Evolutionary conservation across 495 filamentous ascomycete species (phyloP).

Genomic region (Clohesyomyces aquaticus): DNA sequence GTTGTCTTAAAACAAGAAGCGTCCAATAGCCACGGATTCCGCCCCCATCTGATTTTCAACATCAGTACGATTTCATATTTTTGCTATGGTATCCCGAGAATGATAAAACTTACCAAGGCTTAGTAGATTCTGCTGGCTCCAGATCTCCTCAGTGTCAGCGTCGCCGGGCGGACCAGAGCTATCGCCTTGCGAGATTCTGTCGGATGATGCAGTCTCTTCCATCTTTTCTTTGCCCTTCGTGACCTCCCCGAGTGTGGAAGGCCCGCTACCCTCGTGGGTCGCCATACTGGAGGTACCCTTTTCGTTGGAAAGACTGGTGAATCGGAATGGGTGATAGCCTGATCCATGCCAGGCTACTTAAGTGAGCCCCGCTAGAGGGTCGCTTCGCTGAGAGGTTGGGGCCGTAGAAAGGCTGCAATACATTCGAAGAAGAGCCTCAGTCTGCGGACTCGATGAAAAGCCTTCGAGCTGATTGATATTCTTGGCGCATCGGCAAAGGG

Average conservation of each 20-base stretch:
- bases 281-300: background rate
- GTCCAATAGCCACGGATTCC: slow-evolving; percentile 20
- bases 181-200: background rate
- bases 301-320: too few species aligned
- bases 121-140: background rate
- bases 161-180: background rate
- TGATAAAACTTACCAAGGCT: background rate
- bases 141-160: background rate
- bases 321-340: too few species aligned
- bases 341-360: too few species aligned
- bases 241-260: background rate
- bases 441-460: too few species aligned
- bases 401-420: too few species aligned
- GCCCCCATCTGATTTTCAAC: slow-evolving; percentile 17
- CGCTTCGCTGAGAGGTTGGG: too few species aligned
- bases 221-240: background rate
- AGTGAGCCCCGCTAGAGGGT: too few species aligned
- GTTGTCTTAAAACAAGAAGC: slow-evolving; percentile 5
- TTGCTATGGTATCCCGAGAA: background rate
- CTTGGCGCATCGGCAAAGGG: too few species aligned
- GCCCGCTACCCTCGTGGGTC: background rate
- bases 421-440: too few species aligned
- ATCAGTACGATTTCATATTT: too few species aligned
- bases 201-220: background rate
- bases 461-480: too few species aligned